Evolutionary conservation across 2,329 filamentous ascomycete species (phyloP).

Genomic region (Nannizzia gypsea): DNA sequence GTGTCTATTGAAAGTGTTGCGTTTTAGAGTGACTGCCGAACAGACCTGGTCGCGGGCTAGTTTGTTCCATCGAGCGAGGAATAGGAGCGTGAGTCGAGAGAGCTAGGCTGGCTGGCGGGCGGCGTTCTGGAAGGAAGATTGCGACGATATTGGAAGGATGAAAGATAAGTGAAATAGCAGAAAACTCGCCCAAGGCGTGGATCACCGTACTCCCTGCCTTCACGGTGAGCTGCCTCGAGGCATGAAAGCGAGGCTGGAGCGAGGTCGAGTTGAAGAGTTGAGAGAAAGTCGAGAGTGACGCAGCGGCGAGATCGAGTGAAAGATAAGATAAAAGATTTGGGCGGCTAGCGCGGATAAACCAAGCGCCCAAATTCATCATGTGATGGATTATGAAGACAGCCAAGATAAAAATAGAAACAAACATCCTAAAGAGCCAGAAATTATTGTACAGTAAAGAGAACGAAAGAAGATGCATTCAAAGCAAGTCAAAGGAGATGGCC

Average conservation of each 20-base stretch:
- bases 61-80: neutral
- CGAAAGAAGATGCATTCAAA: neutral
- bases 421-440: neutral
- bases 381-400: neutral
- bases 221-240: neutral
- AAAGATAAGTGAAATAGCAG: constrained; percentile 1
- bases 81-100: neutral
- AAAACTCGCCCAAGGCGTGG: neutral
- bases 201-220: neutral
- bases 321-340: constrained; percentile 1
- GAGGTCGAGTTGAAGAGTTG: neutral
- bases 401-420: neutral
- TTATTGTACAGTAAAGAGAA: neutral
- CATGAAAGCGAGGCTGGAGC: neutral
- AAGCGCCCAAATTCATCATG: neutral
- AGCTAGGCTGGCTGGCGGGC: neutral
- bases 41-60: neutral
- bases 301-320: neutral
- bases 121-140: neutral
- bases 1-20: neutral
- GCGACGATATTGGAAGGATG: neutral
- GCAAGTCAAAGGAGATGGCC: neutral
- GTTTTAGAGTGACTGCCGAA: neutral
- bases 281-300: neutral
- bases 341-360: neutral